A percentile compares a stretch with the other conserved stretches of the same genome.
Evolutionary conservation across 176 grass and related monocot species (phyloP).

Genomic region (bread wheat (Triticum aestivum)): DNA sequence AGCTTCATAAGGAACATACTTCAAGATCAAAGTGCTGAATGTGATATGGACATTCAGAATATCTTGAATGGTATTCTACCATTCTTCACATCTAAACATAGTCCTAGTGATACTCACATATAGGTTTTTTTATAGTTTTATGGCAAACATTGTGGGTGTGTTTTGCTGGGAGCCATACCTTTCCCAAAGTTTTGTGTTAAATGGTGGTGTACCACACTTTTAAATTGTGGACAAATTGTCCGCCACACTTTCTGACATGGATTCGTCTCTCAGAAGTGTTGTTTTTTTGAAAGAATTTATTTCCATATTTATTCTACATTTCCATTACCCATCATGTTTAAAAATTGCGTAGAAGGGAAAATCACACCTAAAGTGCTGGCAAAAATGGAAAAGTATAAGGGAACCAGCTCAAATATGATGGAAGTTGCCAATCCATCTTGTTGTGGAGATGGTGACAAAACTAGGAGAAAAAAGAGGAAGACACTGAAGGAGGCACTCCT

Average conservation of each 20-base stretch:
- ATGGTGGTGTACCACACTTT: neutral
- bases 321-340: neutral
- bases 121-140: neutral
- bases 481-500: no score
- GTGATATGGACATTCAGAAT: conserved; percentile 49
- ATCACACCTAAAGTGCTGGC: conserved; percentile 30
- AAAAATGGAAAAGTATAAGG: conserved; percentile 30
- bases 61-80: conserved; percentile 33
- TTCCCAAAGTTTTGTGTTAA: neutral
- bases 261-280: no score
- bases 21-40: conserved; percentile 39
- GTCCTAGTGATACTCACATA: neutral
- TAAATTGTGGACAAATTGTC: neutral
- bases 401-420: conserved; percentile 14
- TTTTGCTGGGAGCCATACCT: neutral
- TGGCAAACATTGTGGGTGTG: neutral
- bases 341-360: conserved; percentile 35
- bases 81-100: neutral
- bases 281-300: no score
- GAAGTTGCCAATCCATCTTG: neutral
- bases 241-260: neutral
- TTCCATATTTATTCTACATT: no score
- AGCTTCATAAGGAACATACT: conserved; percentile 33
- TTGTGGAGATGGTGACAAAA: conserved; percentile 31
- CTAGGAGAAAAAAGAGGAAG: no score